Percentiles rank a stretch among this genome's conserved stretches.
Evolutionary conservation across 495 filamentous ascomycete species (phyloP).

Genomic region (Hyaloscypha variabilis): DNA sequence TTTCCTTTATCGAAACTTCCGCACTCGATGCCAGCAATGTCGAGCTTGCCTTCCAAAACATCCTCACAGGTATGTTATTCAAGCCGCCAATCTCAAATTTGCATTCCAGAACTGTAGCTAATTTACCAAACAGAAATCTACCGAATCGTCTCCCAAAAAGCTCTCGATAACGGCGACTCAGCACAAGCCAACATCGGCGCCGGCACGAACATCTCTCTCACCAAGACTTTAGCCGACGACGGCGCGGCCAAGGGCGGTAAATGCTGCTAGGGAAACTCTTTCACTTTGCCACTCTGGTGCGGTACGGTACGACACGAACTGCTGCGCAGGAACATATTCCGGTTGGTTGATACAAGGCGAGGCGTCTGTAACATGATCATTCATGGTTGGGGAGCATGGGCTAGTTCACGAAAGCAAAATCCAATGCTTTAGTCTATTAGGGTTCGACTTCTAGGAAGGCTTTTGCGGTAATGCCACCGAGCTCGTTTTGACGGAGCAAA

Average conservation of each 20-base stretch:
- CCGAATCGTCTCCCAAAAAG: slow-evolving; percentile 98
- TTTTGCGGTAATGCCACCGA: neutral
- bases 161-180: slow-evolving; percentile 78
- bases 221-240: slow-evolving; percentile 74
- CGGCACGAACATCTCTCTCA: slow-evolving; percentile 80
- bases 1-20: slow-evolving; percentile 99
- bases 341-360: slow-evolving; percentile 34
- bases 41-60: slow-evolving; percentile 99
- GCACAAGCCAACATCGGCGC: slow-evolving; percentile 71
- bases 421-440: slow-evolving; percentile 4
- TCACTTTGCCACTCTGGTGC: slow-evolving; percentile 1
- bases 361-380: slow-evolving; percentile 36
- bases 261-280: slow-evolving; percentile 70
- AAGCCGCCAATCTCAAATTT: neutral
- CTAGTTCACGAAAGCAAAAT: slow-evolving; percentile 37
- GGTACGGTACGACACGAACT: neutral
- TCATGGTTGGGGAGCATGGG: slow-evolving; percentile 31
- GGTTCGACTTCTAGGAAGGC: slow-evolving; percentile 31
- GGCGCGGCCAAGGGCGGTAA: slow-evolving; percentile 75
- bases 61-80: slow-evolving; percentile 80
- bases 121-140: slow-evolving; percentile 83
- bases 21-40: slow-evolving; percentile 99
- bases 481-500: slow-evolving; percentile 7
- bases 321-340: slow-evolving; percentile 17
- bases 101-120: neutral